Evolutionary conservation across 169 alveolate genomes (phyloP), one percentile per base, ranked within the genome.

Genomic region (Eimeria falciformis): DNA sequence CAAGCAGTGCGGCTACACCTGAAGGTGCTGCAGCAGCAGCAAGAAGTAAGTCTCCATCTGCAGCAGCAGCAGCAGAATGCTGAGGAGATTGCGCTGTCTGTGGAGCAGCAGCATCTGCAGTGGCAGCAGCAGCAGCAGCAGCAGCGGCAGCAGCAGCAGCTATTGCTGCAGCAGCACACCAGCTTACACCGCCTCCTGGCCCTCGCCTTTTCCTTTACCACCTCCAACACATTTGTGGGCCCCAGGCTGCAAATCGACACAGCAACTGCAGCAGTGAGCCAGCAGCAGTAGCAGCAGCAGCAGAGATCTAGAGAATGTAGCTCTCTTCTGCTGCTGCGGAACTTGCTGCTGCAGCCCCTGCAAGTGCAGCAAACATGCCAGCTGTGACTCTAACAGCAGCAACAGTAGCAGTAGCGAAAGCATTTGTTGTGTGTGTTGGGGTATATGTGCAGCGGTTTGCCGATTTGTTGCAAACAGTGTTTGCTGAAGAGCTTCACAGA

Each of bases 111-210:
- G 37, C 37, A 23, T 11, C n/a, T 62, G 73, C 37, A 14, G 73
- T 62, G 73, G 73, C 73, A 79, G 29, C 53, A 46, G 73, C 45
- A 45, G 62, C 56, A 50, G 37, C 53, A 77, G 73, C 73, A 7
- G 85, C 23, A 43, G 88, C 88, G 25, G 56, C 88, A 47, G 58
- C 58, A 47, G 58, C 58, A 47, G 58, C 58, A 47, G 58, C 58
- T 47, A 14, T 14, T 47, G 56, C 73, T 25, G 55, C 68, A 79
- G 40, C 88, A 79, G 11, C 88, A 79, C 88, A 29, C 45, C 73
- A 79, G 88, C 50, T 9, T 55, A 17, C 69, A 79, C 73, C 69
- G 88, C 18, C 25, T 79, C 33, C 25, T 23, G 47, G 88, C 88
- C 25, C 53, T 79, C 18, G 45, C 50, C 29, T 79, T 79, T 37